Evolutionary conservation across 2,329 filamentous ascomycete genomes (phyloP), one percentile per base, ranked within the genome.

Genomic region (Seiridium unicorne): DNA sequence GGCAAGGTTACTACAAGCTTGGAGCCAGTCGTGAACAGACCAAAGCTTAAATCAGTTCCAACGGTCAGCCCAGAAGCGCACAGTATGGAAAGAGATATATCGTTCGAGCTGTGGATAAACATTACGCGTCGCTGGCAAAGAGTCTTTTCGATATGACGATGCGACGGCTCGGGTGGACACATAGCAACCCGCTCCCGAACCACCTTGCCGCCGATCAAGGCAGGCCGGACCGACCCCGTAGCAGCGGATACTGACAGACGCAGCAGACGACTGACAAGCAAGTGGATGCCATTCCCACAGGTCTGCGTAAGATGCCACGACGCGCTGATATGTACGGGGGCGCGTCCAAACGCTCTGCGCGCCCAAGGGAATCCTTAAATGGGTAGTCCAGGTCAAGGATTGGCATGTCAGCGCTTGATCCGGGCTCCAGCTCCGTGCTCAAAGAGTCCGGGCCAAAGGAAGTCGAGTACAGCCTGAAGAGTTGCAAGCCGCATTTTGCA

Each of bases 221-320:
- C 11, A 11, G 38, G 38, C 46, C 46, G 46, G 46, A 48, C 46
- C 46, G 46, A 31, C 18, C 46, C 46, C 46, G 46, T 18, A 31
- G 36, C 11, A 44, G 51, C 51, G 51, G 51, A 38, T 44, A 38
- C 13, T 42, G n/a, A 26, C 38, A 32, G 11, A 48, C 46, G 18
- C 18, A 26, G 18, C 18, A 26, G 9, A 48, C 46, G 9, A 48
- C 8, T 7, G n/a, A n/a, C 13, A 18, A 6, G 8, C 18, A n/a
- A 48, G 51, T 42, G 36, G 36, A 55, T 55, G 35, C 9, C 51
- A 42, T 42, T 18, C 38, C 49, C 49, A 53, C 35, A 53, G 31
- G 49, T n/a, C n/a, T 55, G 51, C 51, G 51, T 55, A 44, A 53
- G 31, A 18, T 35, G 49, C 49, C 49, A 53, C 49, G 49, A 53